Percentiles rank a stretch among this genome's conserved stretches.
Conservation (phyloP, 2,329 filamentous ascomycete genomes). For the Pezicula carpinea region DNA sequence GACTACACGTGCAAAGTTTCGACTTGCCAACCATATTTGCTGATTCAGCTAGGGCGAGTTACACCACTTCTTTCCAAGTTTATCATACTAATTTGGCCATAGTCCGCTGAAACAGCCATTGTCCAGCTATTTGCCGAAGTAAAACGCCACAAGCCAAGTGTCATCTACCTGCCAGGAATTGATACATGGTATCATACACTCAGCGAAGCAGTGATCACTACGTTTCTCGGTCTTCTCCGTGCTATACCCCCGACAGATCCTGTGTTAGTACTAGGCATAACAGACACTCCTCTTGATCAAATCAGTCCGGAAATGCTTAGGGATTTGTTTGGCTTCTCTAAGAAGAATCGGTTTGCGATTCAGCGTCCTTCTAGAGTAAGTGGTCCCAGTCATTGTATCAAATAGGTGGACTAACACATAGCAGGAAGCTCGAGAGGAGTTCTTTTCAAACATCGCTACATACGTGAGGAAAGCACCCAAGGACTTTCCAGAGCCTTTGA, state of each 20-base stretch:
- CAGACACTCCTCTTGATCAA: slow-evolving; percentile 63
- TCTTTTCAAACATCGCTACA: slow-evolving; percentile 69
- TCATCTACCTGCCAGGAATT: slow-evolving; percentile 89
- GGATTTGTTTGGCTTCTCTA: slow-evolving; percentile 82
- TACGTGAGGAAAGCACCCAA: slow-evolving; percentile 75
- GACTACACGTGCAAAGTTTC: slow-evolving; percentile 90
- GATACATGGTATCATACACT: slow-evolving; percentile 74
- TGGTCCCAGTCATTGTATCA: slow-evolving; percentile 6
- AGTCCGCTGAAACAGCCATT: slow-evolving; percentile 68
- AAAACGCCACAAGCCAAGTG: slow-evolving; percentile 88
- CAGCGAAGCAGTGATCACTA: slow-evolving; percentile 63
- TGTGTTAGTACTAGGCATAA: slow-evolving; percentile 79
- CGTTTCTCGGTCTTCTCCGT: slow-evolving; percentile 76
- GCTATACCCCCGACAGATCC: slow-evolving; percentile 87
- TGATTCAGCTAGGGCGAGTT: slow-evolving; percentile 68
- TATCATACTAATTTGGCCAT: slow-evolving; percentile 11
- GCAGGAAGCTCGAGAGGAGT: slow-evolving; percentile 64
- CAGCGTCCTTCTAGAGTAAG: slow-evolving; percentile 59
- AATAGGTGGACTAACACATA: slow-evolving; percentile 23
- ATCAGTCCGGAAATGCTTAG: slow-evolving; percentile 60
- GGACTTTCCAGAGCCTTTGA: slow-evolving; percentile 82
- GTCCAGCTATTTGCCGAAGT: slow-evolving; percentile 90
- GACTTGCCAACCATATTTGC: slow-evolving; percentile 83
- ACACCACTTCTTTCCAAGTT: not conserved
- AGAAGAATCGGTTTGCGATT: slow-evolving; percentile 70